Base-by-base conservation (phyloP, 495 filamentous ascomycete species). In the Talaromyces liani region DNA sequence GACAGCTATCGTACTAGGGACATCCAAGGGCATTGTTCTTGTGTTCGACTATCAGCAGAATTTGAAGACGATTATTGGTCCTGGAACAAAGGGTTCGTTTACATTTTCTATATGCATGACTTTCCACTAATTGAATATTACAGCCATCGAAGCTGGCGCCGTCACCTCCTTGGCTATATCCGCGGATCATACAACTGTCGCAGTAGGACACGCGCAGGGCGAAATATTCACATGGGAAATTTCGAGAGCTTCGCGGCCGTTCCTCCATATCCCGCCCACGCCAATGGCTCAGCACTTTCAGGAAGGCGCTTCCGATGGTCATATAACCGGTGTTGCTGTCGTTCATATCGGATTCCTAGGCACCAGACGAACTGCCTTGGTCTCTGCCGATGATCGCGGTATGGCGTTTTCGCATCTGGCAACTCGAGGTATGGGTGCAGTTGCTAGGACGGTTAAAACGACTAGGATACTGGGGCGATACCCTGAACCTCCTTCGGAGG, bases 401-500 rank as follows among this genome's bases (percentile, higher is more conserved):
- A 98, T 99, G 94, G 93, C 93, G 8, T 99, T 99, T 72, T 96
- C 95, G 6, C 95, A 98, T 73, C 82, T 98, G 33, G 95, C 94
- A 29, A 97, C 92, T 14, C 79, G 94, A 65, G 94, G 94, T 20
- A 88, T 93, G 65, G 93, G 95, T 7, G 83, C 92, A 25, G 82
- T 98, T 39, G 91, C 86, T 10, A 85, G 94, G 65, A 88, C 85
- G 1, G 89, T 99, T 61, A 96, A 91, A 75, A 93, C 91, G 8
- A 92, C 89, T 9, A 84, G 95, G 64, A 92, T 98, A 54, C 77
- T 99, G 39, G 94, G 94, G 18, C 87, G 94, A 51, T 99, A 98
- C 77, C 93, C 93, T 7, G 82, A 88, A 56, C 73, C 74, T 63
- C 63, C 77, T 33, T 69, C 80, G 1, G 81, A 83, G 56, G 79